Evolutionary conservation across 2,329 filamentous ascomycete genomes (phyloP).

Genomic region (Penicillium sp.): DNA sequence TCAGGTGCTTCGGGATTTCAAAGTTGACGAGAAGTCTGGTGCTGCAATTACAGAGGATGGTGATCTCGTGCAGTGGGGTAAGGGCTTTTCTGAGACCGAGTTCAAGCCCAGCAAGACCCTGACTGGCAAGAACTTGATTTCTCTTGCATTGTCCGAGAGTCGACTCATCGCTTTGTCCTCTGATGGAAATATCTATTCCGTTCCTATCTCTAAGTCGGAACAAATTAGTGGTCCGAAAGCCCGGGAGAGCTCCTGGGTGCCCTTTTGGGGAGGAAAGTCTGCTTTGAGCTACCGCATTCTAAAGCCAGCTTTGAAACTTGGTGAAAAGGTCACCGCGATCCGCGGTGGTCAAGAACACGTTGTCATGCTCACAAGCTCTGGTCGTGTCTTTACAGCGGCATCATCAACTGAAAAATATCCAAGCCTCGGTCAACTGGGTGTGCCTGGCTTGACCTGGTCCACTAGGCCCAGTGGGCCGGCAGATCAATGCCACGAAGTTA

Average conservation of each 20-base stretch:
- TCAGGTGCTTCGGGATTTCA: slow-evolving; percentile 80
- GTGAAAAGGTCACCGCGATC: slow-evolving; percentile 73
- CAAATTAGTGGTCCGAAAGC: slow-evolving; percentile 65
- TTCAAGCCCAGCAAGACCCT: slow-evolving; percentile 70
- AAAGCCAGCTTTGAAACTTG: slow-evolving; percentile 65
- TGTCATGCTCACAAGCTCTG: slow-evolving; percentile 77
- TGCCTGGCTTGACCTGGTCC: slow-evolving; percentile 78
- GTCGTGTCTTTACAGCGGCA: slow-evolving; percentile 86
- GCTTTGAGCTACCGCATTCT: slow-evolving; percentile 71
- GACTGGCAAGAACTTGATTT: slow-evolving; percentile 75
- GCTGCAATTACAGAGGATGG: slow-evolving; percentile 86
- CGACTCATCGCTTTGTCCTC: slow-evolving; percentile 77
- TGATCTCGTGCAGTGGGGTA: slow-evolving; percentile 89
- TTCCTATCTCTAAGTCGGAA: slow-evolving; percentile 74
- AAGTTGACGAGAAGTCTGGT: slow-evolving; percentile 78
- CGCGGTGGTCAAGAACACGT: slow-evolving; percentile 81
- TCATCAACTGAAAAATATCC: slow-evolving; percentile 78
- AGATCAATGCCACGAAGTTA: slow-evolving; percentile 79
- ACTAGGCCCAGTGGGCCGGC: slow-evolving; percentile 75
- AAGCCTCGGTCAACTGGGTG: slow-evolving; percentile 78
- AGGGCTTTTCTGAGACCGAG: slow-evolving; percentile 66
- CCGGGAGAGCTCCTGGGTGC: slow-evolving; percentile 68
- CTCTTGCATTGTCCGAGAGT: slow-evolving; percentile 75
- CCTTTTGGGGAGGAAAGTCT: slow-evolving; percentile 65
- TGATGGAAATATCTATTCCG: slow-evolving; percentile 76